Percentiles rank a stretch among this genome's conserved stretches.
Conservation (phyloP, 1,284 basidiomycete species). For the Singerocomus inundabilis region DNA sequence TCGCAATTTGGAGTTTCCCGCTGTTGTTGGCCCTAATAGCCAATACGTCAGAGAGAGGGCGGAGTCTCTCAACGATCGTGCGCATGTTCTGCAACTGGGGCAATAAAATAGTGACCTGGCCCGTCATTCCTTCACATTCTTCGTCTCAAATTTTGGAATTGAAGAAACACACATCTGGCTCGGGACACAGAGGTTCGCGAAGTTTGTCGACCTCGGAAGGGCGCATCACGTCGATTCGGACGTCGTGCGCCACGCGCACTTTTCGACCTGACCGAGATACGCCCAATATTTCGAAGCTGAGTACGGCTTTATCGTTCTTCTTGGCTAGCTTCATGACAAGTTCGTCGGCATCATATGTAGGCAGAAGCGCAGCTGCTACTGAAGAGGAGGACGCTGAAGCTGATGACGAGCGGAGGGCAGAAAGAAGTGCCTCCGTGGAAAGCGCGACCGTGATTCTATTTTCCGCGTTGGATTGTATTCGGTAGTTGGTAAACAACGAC, state of each 20-base stretch:
- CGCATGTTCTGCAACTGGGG: conserved; percentile 78
- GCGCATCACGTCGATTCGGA: conserved; percentile 75
- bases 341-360: conserved; percentile 54
- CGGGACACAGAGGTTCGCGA: conserved; percentile 82
- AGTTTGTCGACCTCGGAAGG: conserved; percentile 70
- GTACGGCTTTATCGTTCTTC: conserved; percentile 71
- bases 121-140: conserved; percentile 4
- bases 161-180: conserved; percentile 66
- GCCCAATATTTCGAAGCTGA: conserved; percentile 71
- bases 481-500: conserved; percentile 79
- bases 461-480: conserved; percentile 83
- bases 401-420: conserved; percentile 67
- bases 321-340: conserved; percentile 83
- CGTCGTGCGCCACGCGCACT: conserved; percentile 68
- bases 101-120: conserved; percentile 78
- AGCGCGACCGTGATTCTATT: conserved; percentile 81
- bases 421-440: conserved; percentile 71
- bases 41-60: conserved; percentile 75
- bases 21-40: conserved; percentile 65
- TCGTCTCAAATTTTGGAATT: neutral
- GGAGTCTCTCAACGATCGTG: conserved; percentile 74
- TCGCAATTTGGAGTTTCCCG: conserved; percentile 65
- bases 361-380: conserved; percentile 29
- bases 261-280: conserved; percentile 52
- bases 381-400: conserved; percentile 40